Base-by-base conservation (phyloP, 257 asterid species). In the Ophiorrhiza pumila region DNA sequence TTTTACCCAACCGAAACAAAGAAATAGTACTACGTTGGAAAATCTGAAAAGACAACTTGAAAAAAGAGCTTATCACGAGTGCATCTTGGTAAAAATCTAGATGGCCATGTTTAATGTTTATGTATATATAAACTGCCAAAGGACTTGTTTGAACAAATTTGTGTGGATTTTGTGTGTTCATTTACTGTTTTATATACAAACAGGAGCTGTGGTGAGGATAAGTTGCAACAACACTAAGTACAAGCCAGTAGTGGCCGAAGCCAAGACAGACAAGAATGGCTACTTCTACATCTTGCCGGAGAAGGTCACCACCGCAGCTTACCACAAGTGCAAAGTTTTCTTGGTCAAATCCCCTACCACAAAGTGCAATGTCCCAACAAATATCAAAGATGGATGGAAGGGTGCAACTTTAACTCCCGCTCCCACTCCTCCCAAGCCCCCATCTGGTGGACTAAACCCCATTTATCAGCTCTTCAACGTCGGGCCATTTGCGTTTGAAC, bases 201-300 rank as follows among this genome's bases (percentile, higher is more conserved):
- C 81, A 89, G 93, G 87, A 20, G 93, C 96, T 0, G 47, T 60
- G 56, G 97, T 91, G 77, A 87, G 80, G 39, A 73, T 92, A 27
- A 81, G 77, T 76, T 89, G 97, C 80, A 66, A 73, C 41, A 77
- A 74, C 76, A 74, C 80, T n/a, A 80, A 75, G 74, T 32, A 32
- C 7, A 65, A 71, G 0, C 7, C 70, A 5, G 66, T 52, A 11
- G 80, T 56, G 49, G 52, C 68, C 32, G 39, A 61, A 32, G 78
- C 85, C 1, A 81, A 15, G 7, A 80, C 89, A 12, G 82, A 84
- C 73, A 74, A 61, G 58, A 87, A 80, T 6, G 91, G 91, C 32
- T 78, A 69, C 53, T 87, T 82, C 80, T 49, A 68, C 53, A 67
- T 86, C 66, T 35, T 52, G 69, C 76, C 89, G 0, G 8, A 29